Conservation (phyloP, 805 yeast species). For the Metschnikowia proteae region DNA sequence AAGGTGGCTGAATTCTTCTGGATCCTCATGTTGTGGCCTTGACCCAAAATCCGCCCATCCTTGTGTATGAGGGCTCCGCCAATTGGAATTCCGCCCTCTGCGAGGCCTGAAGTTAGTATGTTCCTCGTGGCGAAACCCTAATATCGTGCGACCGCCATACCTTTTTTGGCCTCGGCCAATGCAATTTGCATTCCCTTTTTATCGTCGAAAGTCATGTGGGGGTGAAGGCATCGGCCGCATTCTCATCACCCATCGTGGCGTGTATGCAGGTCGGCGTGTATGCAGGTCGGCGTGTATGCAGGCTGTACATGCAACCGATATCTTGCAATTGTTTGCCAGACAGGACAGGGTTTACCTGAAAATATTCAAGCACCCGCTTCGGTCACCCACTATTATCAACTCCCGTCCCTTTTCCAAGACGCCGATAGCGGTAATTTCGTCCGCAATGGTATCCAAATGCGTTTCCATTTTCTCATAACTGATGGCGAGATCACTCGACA, state of each 20-base stretch:
- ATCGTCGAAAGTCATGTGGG: slow-evolving; percentile 56
- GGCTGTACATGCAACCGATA: not conserved
- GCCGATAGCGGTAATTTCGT: not conserved
- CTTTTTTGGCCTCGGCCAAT: slow-evolving; percentile 63
- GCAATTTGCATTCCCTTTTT: slow-evolving; percentile 64
- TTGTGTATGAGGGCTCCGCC: slow-evolving; percentile 70
- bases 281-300: not conserved
- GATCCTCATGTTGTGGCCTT: slow-evolving; percentile 87
- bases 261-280: not conserved
- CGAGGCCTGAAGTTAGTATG: slow-evolving; percentile 44
- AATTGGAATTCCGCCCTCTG: slow-evolving; percentile 90
- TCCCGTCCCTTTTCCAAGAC: not conserved
- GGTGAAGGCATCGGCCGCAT: not conserved
- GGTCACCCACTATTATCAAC: not conserved
- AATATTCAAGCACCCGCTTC: not conserved
- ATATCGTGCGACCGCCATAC: slow-evolving; percentile 27
- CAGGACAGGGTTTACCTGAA: not conserved
- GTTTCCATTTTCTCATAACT: slow-evolving; percentile 14
- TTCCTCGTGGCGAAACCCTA: not conserved
- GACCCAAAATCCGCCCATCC: slow-evolving; percentile 78
- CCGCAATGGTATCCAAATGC: not conserved
- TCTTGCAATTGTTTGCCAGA: not conserved
- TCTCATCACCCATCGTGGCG: not conserved
- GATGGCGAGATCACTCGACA: slow-evolving; percentile 13
- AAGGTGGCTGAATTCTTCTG: slow-evolving; percentile 80